These are phyloP conservation scores for Hypoxylon rubiginosum DNA, from an alignment of 2,329 filamentous ascomycete species.

Conservation along the genomic window DNA sequence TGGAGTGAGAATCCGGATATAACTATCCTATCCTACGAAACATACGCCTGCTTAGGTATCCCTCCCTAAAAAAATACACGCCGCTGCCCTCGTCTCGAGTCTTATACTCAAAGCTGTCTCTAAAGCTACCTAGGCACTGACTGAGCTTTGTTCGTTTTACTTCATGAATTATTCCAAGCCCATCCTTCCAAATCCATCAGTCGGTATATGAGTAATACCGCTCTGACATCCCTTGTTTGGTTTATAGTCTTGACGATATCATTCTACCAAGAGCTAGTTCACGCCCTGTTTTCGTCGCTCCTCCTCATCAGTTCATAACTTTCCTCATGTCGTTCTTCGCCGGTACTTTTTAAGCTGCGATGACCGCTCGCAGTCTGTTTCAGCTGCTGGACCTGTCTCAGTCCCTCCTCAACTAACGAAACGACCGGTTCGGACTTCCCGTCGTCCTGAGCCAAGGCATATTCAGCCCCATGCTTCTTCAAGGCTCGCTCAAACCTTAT, in stretches of 20 bases:
- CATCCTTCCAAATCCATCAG: background rate
- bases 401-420: constrained; percentile 29
- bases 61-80: background rate
- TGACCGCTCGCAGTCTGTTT: constrained; percentile 12
- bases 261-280: constrained; percentile 1
- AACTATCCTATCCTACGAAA: background rate
- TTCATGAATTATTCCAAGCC: background rate
- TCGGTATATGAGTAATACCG: background rate
- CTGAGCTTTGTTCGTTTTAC: background rate
- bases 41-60: background rate
- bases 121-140: background rate
- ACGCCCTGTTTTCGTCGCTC: constrained; percentile 6
- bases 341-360: constrained; percentile 12
- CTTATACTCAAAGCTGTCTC: background rate
- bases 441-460: constrained; percentile 16
- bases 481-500: constrained; percentile 27
- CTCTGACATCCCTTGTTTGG: background rate
- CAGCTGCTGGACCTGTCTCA: constrained; percentile 10
- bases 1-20: background rate
- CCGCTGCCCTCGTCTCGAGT: background rate
- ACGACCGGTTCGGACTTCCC: constrained; percentile 2
- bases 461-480: constrained; percentile 30
- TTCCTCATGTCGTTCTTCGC: constrained; percentile 19
- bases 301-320: constrained; percentile 31
- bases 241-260: background rate